These are phyloP conservation scores for Bacterosira constricta DNA, from an alignment of 108 stramenopile genomes.

Conservation along the genomic window DNA sequence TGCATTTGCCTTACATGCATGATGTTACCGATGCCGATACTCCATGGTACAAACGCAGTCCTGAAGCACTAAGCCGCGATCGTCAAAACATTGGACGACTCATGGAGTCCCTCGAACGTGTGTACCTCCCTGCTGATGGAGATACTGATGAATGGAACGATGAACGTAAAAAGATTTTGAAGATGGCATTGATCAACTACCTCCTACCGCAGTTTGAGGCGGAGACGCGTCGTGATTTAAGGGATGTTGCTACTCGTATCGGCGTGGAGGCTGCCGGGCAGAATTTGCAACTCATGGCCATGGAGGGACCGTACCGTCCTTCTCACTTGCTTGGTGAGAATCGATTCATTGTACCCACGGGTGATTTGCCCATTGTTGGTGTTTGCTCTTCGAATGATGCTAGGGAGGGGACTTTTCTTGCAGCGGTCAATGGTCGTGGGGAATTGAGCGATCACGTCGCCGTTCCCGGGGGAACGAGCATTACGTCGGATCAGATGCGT, in stretches of 20 bases:
- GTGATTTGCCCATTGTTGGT: conserved; percentile 85
- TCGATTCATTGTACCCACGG: conserved; percentile 79
- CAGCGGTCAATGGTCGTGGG: conserved; percentile 75
- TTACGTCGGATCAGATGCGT: conserved; percentile 73
- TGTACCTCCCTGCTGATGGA: conserved; percentile 69
- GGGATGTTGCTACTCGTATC: conserved; percentile 66
- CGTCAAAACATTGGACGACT: conserved; percentile 66
- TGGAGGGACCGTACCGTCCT: conserved; percentile 91
- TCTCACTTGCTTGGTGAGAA: conserved; percentile 70
- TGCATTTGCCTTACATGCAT: conserved; percentile 69
- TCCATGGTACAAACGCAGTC: conserved; percentile 60
- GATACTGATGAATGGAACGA: conserved; percentile 84
- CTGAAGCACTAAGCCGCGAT: conserved; percentile 59
- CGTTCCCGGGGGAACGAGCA: conserved; percentile 74
- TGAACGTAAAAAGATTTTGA: conserved; percentile 77
- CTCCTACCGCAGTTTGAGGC: conserved; percentile 87
- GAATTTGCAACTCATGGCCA: conserved; percentile 77
- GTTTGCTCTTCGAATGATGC: conserved; percentile 67
- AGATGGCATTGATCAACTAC: conserved; percentile 67
- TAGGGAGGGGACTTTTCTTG: conserved; percentile 82
- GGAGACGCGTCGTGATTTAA: conserved; percentile 75
- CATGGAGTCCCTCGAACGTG: conserved; percentile 65
- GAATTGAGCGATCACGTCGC: conserved; percentile 82
- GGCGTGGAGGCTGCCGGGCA: conserved; percentile 76
- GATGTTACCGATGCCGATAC: conserved; percentile 30